Conservation (phyloP, 2,329 filamentous ascomycete species). For the Neonectria neomacrospora region DNA sequence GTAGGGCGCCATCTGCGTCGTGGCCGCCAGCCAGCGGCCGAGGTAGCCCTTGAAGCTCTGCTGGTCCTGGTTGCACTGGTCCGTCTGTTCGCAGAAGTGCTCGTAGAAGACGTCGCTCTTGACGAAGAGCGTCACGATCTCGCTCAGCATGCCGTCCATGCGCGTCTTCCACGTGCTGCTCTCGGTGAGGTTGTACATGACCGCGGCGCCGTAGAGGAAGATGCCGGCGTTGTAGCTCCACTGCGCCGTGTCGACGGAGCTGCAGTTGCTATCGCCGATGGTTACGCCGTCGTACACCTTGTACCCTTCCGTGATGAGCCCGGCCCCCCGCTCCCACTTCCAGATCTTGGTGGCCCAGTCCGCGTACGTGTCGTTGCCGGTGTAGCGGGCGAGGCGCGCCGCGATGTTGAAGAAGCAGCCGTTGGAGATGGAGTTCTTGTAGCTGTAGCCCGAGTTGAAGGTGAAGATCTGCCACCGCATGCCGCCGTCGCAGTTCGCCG, state of each 20-base stretch:
- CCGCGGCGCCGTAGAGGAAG: constrained; percentile 70
- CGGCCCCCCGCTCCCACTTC: constrained; percentile 68
- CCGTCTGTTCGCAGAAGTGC: constrained; percentile 70
- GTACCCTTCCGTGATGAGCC: constrained; percentile 66
- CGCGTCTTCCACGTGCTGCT: constrained; percentile 66
- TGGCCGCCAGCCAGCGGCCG: constrained; percentile 71
- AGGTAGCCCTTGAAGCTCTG: constrained; percentile 82
- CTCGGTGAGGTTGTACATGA: constrained; percentile 71
- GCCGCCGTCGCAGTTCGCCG: constrained; percentile 72
- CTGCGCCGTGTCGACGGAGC: constrained; percentile 65
- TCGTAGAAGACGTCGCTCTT: constrained; percentile 68
- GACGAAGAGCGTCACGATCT: constrained; percentile 65
- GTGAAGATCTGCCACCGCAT: constrained; percentile 88
- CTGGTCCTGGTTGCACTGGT: constrained; percentile 76
- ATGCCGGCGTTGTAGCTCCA: constrained; percentile 79
- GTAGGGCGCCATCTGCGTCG: constrained; percentile 65
- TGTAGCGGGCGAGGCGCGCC: constrained; percentile 80
- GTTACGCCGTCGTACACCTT: constrained; percentile 64
- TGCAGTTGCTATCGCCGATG: constrained; percentile 57
- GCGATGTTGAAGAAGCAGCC: constrained; percentile 77
- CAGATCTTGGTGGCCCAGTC: constrained; percentile 80
- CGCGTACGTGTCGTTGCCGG: constrained; percentile 80
- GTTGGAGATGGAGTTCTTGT: constrained; percentile 76
- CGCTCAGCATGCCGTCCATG: constrained; percentile 66
- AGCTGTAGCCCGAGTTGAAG: constrained; percentile 77